phyloP scores from a whole-genome alignment of 345 rosid species.

The Abelmoschus esculentus region DNA sequence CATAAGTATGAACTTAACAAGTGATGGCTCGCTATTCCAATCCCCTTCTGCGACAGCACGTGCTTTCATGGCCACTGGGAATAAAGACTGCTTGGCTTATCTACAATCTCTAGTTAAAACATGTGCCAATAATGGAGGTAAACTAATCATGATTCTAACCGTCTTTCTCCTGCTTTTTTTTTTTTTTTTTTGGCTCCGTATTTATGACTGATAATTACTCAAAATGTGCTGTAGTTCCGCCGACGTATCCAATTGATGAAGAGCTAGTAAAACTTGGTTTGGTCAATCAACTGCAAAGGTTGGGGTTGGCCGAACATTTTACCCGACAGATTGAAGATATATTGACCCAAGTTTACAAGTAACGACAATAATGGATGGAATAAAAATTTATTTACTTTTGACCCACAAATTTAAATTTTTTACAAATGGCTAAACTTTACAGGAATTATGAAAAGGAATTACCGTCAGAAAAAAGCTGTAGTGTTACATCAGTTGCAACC shows the following conservation, averaged over 20 bases:
- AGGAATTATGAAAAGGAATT: conserved; percentile 27
- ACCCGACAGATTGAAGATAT: conserved; percentile 32
- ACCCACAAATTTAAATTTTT: neutral
- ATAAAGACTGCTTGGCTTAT: conserved; percentile 32
- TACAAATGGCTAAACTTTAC: neutral
- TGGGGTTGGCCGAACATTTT: conserved; percentile 50
- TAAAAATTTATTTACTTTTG: neutral
- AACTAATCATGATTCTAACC: neutral
- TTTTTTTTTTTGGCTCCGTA: neutral
- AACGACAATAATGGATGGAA: neutral
- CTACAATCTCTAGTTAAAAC: conserved; percentile 35
- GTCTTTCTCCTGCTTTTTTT: neutral
- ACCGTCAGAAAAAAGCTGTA: neutral
- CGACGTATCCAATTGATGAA: conserved; percentile 40
- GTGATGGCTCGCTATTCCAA: conserved; percentile 48
- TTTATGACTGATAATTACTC: neutral
- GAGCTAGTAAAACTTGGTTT: conserved; percentile 42
- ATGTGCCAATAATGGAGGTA: conserved; percentile 40
- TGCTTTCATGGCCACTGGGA: conserved; percentile 50
- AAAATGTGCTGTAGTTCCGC: conserved; percentile 31
- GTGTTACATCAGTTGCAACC: neutral
- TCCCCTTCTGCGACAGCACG: conserved; percentile 69
- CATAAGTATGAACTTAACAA: conserved; percentile 16
- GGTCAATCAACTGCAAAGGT: conserved; percentile 37
- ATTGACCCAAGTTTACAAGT: conserved; percentile 40